These are phyloP conservation scores for Nemophila menziesii DNA, from an alignment of 257 asterid species.

Conservation along the genomic window DNA sequence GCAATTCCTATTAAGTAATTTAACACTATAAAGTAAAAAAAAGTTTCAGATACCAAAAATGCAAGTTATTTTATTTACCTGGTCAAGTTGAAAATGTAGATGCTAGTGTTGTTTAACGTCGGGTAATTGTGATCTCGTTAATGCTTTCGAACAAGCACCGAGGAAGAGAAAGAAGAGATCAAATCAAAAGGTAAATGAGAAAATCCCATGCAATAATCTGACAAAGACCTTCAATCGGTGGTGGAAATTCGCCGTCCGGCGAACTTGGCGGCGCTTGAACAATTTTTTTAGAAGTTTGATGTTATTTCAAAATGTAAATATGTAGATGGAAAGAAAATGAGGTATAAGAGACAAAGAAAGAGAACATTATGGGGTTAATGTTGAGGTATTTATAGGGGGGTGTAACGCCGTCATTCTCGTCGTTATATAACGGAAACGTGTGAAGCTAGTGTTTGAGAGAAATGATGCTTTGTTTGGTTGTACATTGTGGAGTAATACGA, in stretches of 20 bases:
- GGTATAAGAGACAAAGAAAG: slow-evolving; percentile 37
- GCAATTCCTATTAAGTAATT: too few relatives aligned
- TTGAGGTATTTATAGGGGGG: slow-evolving; percentile 39
- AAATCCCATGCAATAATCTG: neutral
- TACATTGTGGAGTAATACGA: neutral
- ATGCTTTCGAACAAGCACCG: neutral
- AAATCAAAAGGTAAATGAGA: neutral
- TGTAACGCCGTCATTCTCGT: slow-evolving; percentile 44
- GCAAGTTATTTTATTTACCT: neutral
- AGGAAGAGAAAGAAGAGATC: neutral
- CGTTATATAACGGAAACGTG: slow-evolving; percentile 51
- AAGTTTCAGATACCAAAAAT: too few relatives aligned
- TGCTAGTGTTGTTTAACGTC: neutral
- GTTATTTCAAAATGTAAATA: too few relatives aligned
- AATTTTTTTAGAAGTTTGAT: too few relatives aligned
- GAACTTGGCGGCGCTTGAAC: neutral
- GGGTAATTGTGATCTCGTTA: neutral
- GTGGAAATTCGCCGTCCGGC: slow-evolving; percentile 1
- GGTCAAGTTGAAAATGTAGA: neutral
- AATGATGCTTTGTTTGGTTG: neutral
- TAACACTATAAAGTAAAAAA: too few relatives aligned
- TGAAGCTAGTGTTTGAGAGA: slow-evolving; percentile 4
- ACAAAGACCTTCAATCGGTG: neutral
- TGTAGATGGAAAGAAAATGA: slow-evolving; percentile 16
- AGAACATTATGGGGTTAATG: slow-evolving; percentile 17